Evolutionary conservation across 306 rosid genomes (phyloP).

Genomic region (Pterocarpus santalinus): DNA sequence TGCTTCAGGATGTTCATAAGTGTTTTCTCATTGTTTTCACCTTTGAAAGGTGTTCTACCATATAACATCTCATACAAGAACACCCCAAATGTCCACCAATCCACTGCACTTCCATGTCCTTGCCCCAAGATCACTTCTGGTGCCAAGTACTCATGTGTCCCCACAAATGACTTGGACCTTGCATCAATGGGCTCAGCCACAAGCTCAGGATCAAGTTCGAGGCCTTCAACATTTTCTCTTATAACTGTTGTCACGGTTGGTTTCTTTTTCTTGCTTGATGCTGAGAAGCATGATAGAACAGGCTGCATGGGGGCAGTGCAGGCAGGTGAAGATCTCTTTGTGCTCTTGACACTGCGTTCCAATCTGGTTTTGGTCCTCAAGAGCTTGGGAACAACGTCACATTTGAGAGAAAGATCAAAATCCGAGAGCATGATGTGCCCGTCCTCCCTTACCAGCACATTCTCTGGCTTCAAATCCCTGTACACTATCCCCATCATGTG

Average conservation of each 20-base stretch:
- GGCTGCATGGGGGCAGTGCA: constrained; percentile 89
- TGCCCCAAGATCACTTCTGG: constrained; percentile 96
- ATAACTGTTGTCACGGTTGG: constrained; percentile 64
- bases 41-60: constrained; percentile 94
- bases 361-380: constrained; percentile 54
- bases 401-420: constrained; percentile 93
- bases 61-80: constrained; percentile 89
- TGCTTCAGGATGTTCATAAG: constrained; percentile 78
- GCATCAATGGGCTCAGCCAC: constrained; percentile 94
- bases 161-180: constrained; percentile 85
- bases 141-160: constrained; percentile 94
- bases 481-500: constrained; percentile 99
- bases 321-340: constrained; percentile 56
- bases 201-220: constrained; percentile 66
- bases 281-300: constrained; percentile 80
- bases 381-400: constrained; percentile 89
- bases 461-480: constrained; percentile 96
- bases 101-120: constrained; percentile 97
- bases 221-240: constrained; percentile 60
- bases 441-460: constrained; percentile 89
- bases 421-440: constrained; percentile 98
- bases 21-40: constrained; percentile 93
- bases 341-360: constrained; percentile 47
- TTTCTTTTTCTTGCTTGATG: constrained; percentile 62
- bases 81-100: constrained; percentile 98